Evolutionary conservation across 2,329 filamentous ascomycete species (phyloP), one percentile per base, ranked within the genome.

Genomic region (Exophiala spinifera): DNA sequence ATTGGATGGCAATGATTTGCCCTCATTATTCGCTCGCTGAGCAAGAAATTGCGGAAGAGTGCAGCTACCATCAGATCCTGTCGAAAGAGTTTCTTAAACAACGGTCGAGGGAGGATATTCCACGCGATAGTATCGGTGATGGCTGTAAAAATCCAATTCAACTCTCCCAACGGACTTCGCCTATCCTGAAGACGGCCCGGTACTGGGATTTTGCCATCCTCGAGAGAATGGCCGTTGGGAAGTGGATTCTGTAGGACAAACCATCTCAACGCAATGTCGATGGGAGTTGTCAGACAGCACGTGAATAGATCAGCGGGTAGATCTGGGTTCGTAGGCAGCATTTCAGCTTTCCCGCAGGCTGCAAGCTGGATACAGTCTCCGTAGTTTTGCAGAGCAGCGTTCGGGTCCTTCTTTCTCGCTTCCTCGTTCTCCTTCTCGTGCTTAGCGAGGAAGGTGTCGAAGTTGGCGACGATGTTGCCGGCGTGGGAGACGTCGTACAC

Each of bases 61-160:
- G 94, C 94, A 11, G 94, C 94, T n/a, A 99, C 94, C 91, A 99
- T 97, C 11, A 99, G 79, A 70, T 99, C 94, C 70, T 99, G 94
- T 39, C 94, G 79, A 72, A 99, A 99, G 56, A 97, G 89, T 71
- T 96, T 96, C 72, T 95, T 91, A 74, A 99, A 99, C 10, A 96
- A 76, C 17, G 91, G 84, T 43, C 92, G 87, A 2, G 91, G 89
- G 3, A 99, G 76, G 4, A 90, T 95, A 28, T 95, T 97, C 94
- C 94, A 99, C 0, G 94, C 94, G 65, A 99, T 99, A 1, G 92
- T 97, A 69, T 99, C 94, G 0, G 94, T 99, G 61, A 99, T 97
- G 51, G 94, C 94, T 0, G 94, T 99, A 68, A 99, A 97, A 33
- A 99, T 99, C 94, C 94, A 99, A 67, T 99, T 99, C 13, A 99